A percentile compares a stretch with the other conserved stretches of the same genome.
Evolutionary conservation across 352 stramenopile genomes (phyloP).

Genomic region (Phytophthora niederhauseri): DNA sequence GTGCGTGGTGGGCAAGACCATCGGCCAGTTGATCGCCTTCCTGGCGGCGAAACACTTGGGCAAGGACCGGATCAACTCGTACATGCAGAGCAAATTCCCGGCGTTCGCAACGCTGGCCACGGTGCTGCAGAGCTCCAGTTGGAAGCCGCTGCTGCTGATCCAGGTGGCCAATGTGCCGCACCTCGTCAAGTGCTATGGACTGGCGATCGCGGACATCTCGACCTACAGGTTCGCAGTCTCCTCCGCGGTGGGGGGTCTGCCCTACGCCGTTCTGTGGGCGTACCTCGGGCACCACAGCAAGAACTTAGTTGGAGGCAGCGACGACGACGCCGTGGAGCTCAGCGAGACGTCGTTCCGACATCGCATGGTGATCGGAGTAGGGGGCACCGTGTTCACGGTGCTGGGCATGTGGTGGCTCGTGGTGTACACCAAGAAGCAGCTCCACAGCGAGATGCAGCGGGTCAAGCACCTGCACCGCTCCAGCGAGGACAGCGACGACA

Average conservation of each 20-base stretch:
- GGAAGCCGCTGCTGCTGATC: constrained; percentile 74
- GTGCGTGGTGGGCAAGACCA: constrained; percentile 66
- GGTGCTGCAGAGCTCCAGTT: constrained; percentile 65
- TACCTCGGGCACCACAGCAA: constrained; percentile 70
- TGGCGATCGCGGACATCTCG: constrained; percentile 69
- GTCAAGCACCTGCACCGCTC: constrained; percentile 39
- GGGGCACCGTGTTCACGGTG: constrained; percentile 44
- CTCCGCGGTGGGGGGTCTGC: constrained; percentile 57
- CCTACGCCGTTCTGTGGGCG: constrained; percentile 64
- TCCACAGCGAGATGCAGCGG: constrained; percentile 41
- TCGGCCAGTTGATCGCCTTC: constrained; percentile 69
- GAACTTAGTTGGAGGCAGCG: constrained; percentile 40
- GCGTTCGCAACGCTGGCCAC: constrained; percentile 51
- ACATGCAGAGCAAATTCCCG: constrained; percentile 67
- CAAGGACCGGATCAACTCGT: constrained; percentile 49
- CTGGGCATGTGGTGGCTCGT: constrained; percentile 56
- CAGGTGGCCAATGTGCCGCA: constrained; percentile 78
- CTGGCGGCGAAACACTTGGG: constrained; percentile 60
- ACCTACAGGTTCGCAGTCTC: constrained; percentile 60
- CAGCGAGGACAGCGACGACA: constrained; percentile 35
- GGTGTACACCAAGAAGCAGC: constrained; percentile 54
- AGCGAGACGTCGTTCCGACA: constrained; percentile 27
- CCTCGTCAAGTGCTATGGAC: constrained; percentile 76
- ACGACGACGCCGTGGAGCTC: constrained; percentile 14
- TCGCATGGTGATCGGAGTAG: constrained; percentile 36